phyloP scores from a whole-genome alignment of 2,329 filamentous ascomycete species.

The Xylariales sp. region DNA sequence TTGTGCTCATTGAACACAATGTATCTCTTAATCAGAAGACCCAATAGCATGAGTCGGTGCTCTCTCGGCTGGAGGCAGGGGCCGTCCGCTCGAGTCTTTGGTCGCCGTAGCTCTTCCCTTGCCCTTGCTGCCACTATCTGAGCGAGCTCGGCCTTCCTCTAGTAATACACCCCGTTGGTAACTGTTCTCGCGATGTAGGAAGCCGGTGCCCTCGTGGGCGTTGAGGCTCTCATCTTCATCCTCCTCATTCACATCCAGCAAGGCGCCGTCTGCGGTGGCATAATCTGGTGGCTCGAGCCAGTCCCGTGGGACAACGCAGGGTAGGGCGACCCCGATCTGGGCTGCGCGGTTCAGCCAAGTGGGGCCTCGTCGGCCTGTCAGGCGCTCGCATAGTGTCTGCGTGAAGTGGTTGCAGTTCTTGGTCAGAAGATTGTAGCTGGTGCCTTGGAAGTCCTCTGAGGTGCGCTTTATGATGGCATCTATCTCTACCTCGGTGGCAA shows the following conservation, averaged over 20 bases:
- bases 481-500: constrained; percentile 65
- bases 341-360: constrained; percentile 79
- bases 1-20: not conserved
- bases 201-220: constrained; percentile 50
- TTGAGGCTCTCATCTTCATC: constrained; percentile 40
- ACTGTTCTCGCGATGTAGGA: constrained; percentile 41
- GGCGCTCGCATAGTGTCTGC: constrained; percentile 65
- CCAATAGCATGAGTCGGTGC: constrained; percentile 32
- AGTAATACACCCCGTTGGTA: constrained; percentile 19
- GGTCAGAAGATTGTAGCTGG: constrained; percentile 74
- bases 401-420: constrained; percentile 91
- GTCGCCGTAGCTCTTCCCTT: constrained; percentile 32
- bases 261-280: constrained; percentile 66
- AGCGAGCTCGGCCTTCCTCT: constrained; percentile 18
- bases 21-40: constrained; percentile 4
- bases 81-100: constrained; percentile 46
- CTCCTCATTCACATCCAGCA: constrained; percentile 52
- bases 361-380: constrained; percentile 68
- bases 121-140: constrained; percentile 34
- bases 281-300: constrained; percentile 79
- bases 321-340: constrained; percentile 74
- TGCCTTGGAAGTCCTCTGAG: constrained; percentile 69
- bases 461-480: constrained; percentile 64
- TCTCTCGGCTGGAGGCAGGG: constrained; percentile 47
- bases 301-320: constrained; percentile 76